These are phyloP conservation scores for Shiraia sp. DNA, from an alignment of 2,329 filamentous ascomycete genomes.

Conservation along the genomic window DNA sequence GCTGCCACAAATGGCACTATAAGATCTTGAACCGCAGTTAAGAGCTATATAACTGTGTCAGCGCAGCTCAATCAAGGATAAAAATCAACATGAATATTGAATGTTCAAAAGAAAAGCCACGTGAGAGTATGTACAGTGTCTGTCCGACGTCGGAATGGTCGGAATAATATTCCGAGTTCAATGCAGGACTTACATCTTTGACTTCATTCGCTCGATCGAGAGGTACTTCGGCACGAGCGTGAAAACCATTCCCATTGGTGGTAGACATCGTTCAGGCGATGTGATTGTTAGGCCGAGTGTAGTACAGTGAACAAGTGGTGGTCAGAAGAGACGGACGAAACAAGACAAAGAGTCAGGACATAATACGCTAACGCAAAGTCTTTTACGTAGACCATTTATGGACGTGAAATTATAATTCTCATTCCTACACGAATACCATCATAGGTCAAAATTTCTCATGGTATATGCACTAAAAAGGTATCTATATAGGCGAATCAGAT, in stretches of 20 bases:
- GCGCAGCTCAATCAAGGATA: constrained; percentile 4
- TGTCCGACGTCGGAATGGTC: constrained; percentile 8
- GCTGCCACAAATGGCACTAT: constrained; percentile 71
- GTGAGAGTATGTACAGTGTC: too few species aligned
- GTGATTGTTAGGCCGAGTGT: background rate
- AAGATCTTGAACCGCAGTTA: constrained; percentile 63
- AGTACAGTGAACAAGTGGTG: background rate
- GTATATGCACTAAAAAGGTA: constrained; percentile 30
- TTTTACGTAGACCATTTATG: constrained; percentile 5
- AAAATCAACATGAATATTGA: constrained; percentile 1
- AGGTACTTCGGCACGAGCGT: constrained; percentile 19
- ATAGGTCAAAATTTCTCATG: constrained; percentile 6
- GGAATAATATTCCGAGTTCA: constrained; percentile 5
- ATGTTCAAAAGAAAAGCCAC: too few species aligned
- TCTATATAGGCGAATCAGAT: constrained; percentile 35
- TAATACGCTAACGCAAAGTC: too few species aligned
- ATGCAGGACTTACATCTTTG: constrained; percentile 37
- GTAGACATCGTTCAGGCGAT: constrained; percentile 1
- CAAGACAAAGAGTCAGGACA: too few species aligned
- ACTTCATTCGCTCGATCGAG: constrained; percentile 43
- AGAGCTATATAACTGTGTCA: constrained; percentile 9
- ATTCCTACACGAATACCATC: background rate
- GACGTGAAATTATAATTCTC: background rate
- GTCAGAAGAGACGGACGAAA: background rate
- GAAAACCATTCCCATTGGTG: constrained; percentile 5